Evolutionary conservation across 2,329 filamentous ascomycete species (phyloP), one percentile per base, ranked within the genome.

Genomic region (Aspergillus intermedius): DNA sequence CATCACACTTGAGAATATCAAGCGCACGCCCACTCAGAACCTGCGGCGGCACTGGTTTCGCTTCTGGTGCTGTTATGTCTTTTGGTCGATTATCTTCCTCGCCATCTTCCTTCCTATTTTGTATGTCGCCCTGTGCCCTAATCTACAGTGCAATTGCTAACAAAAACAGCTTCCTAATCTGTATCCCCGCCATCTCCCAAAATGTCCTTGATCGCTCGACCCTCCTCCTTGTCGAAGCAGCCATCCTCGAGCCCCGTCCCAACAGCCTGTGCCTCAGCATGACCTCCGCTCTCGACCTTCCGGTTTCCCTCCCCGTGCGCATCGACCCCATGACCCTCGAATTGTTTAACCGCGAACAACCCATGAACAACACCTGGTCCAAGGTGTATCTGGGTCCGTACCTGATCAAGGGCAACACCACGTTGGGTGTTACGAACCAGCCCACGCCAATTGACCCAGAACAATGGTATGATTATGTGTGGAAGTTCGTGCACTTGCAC

Each of bases 121-220:
- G 69, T 72, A 57, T 58, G 68, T 57, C 5, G 10, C 21, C 13
- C 37, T 40, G n/a, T 19, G n/a, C 34, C 34, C 34, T 37, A 17
- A 1, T 37, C 5, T 19, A 37, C 6, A 17, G n/a, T 3, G 34
- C 17, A n/a, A 37, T 15, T 37, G 37, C 52, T 55, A 44, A 54
- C 39, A 15, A 12, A 13, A 12, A 37, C 44, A 73, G 70, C 48
- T 72, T 73, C 57, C 49, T 68, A 1, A 56, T 70, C 42, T 59
- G 64, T 15, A 62, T 73, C 6, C 70, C 70, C n/a, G 68, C 68
- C 9, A 60, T 73, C 30, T 68, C 70, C 0, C 70, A 72, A 40
- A 52, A 60, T 28, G 60, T 73, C 13, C 61, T 73, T 17, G 53
- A 71, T 45, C 62, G 65, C 42, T 66, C 67, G 3, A 48, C 59